Evolutionary conservation across 2,329 filamentous ascomycete species (phyloP).

Genomic region (Coniosporium tulheliwenetii): DNA sequence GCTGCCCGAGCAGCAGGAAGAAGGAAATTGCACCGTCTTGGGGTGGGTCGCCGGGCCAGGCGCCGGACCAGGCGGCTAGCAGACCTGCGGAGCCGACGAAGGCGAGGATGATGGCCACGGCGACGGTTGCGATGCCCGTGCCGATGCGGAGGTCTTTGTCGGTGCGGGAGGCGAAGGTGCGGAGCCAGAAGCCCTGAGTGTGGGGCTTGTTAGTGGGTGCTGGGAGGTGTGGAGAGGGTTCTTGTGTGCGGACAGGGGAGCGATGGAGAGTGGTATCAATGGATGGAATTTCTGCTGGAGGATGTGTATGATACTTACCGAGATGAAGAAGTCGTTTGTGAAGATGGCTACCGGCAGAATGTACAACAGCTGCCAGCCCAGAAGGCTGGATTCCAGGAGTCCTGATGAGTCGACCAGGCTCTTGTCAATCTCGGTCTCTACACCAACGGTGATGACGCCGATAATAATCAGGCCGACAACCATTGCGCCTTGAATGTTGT

Average conservation of each 20-base stretch:
- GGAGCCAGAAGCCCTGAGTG: slow-evolving; percentile 54
- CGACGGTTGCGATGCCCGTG: slow-evolving; percentile 48
- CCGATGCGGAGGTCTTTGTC: slow-evolving; percentile 67
- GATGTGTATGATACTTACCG: slow-evolving; percentile 13
- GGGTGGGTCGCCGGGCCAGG: slow-evolving; percentile 46
- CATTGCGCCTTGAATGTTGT: slow-evolving; percentile 69
- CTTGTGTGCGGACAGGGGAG: too few relatives aligned
- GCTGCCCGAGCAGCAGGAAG: slow-evolving; percentile 55
- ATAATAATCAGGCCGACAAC: slow-evolving; percentile 61
- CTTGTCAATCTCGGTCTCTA: slow-evolving; percentile 55
- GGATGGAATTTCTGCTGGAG: background rate
- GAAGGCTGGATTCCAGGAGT: slow-evolving; percentile 49
- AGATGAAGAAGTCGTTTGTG: slow-evolving; percentile 79
- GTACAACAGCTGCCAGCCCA: slow-evolving; percentile 77
- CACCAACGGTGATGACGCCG: slow-evolving; percentile 62
- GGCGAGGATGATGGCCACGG: slow-evolving; percentile 52
- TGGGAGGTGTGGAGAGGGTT: too few relatives aligned
- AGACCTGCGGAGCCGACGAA: slow-evolving; percentile 60
- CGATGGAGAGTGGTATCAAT: background rate
- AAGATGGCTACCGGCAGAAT: slow-evolving; percentile 68
- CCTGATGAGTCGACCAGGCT: slow-evolving; percentile 53
- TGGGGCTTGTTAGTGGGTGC: too few relatives aligned
- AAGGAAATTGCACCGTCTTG: slow-evolving; percentile 54
- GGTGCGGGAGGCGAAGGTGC: slow-evolving; percentile 64
- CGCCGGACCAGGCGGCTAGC: slow-evolving; percentile 64